A percentile compares a stretch with the other conserved stretches of the same genome.
These are phyloP conservation scores for Penicillium turbatum DNA, from an alignment of 495 filamentous ascomycete genomes.

Conservation along the genomic window DNA sequence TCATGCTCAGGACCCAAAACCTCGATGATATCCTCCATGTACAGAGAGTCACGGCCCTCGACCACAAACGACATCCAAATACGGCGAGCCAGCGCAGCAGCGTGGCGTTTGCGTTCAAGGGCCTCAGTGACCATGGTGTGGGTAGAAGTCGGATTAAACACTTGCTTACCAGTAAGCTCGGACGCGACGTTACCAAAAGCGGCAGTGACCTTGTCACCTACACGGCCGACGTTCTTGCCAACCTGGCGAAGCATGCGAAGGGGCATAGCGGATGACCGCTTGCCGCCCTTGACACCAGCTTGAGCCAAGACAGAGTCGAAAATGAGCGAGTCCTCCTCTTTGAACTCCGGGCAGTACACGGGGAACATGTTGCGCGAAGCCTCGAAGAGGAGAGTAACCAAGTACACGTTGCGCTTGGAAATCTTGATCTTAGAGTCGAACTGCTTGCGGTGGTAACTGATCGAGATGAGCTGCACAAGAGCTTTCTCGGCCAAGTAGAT, in stretches of 20 bases:
- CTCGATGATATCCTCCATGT: conserved; percentile 75
- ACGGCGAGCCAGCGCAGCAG: conserved; percentile 83
- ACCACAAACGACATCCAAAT: conserved; percentile 99
- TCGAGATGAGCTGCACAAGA: conserved; percentile 85
- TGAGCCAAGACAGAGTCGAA: conserved; percentile 63
- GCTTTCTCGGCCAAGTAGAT: conserved; percentile 78
- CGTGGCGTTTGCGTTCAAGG: conserved; percentile 72
- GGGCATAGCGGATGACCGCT: conserved; percentile 63
- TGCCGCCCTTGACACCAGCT: conserved; percentile 9
- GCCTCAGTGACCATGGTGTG: conserved; percentile 87
- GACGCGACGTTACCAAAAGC: conserved; percentile 91
- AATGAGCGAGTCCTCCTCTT: conserved; percentile 86
- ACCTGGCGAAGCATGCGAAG: conserved; percentile 66
- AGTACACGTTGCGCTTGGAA: conserved; percentile 76
- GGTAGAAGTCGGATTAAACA: conserved; percentile 84
- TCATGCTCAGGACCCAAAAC: conserved; percentile 72
- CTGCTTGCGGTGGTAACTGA: conserved; percentile 91
- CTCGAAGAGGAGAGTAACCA: conserved; percentile 82
- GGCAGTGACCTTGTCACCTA: conserved; percentile 87
- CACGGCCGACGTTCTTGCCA: conserved; percentile 63
- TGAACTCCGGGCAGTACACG: conserved; percentile 84
- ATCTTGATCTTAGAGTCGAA: conserved; percentile 83
- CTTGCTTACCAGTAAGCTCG: conserved; percentile 89
- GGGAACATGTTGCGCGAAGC: conserved; percentile 84
- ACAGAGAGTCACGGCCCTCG: conserved; percentile 78